Evolutionary conservation across 257 asterid species (phyloP).

Genomic region (Salvia miltiorrhiza): DNA sequence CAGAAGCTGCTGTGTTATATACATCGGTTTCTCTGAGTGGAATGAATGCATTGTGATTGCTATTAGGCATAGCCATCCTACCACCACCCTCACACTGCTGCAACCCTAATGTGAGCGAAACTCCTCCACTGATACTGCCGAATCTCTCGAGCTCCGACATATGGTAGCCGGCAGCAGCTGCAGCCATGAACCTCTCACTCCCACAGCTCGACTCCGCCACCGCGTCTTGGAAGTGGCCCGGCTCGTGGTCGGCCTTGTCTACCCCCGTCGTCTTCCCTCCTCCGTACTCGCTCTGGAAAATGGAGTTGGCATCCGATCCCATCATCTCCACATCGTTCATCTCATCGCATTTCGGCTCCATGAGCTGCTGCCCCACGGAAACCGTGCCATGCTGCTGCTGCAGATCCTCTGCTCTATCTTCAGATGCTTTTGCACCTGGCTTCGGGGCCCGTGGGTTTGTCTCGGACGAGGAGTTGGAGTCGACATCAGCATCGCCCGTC

Average conservation of each 20-base stretch:
- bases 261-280: slow-evolving; percentile 25
- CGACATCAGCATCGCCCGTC: slow-evolving; percentile 52
- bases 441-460: slow-evolving; percentile 29
- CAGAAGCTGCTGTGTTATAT: slow-evolving; percentile 34
- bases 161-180: slow-evolving; percentile 31
- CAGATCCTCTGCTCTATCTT: slow-evolving; percentile 41
- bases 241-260: slow-evolving; percentile 20
- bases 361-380: slow-evolving; percentile 35
- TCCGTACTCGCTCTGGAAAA: slow-evolving; percentile 33
- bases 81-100: slow-evolving; percentile 72
- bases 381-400: slow-evolving; percentile 32
- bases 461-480: slow-evolving; percentile 64
- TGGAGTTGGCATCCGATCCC: slow-evolving; percentile 34
- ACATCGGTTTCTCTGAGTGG: slow-evolving; percentile 46
- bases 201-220: slow-evolving; percentile 20
- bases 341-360: slow-evolving; percentile 40
- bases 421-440: slow-evolving; percentile 31
- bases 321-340: slow-evolving; percentile 39
- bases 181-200: slow-evolving; percentile 35
- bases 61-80: slow-evolving; percentile 35
- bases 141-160: slow-evolving; percentile 59
- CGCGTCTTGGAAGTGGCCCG: slow-evolving; percentile 20
- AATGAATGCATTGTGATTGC: slow-evolving; percentile 34
- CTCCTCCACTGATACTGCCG: slow-evolving; percentile 50
- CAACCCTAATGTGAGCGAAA: slow-evolving; percentile 69